Conservation (phyloP, 768 basidiomycete species). For the Agaricus sinodeliciosus region DNA sequence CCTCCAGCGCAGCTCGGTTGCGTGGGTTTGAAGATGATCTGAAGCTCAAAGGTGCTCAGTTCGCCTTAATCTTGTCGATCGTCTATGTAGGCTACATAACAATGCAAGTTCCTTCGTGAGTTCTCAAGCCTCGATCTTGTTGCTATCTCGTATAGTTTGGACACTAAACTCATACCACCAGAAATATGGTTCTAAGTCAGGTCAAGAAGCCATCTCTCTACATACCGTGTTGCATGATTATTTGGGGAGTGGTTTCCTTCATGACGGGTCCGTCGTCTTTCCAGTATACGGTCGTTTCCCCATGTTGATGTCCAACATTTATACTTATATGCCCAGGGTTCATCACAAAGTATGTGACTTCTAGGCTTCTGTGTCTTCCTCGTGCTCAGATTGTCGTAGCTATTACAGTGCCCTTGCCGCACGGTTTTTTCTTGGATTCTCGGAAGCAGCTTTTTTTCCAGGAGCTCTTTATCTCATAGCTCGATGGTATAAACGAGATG, state of each 20-base stretch:
- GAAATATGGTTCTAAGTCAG: conserved; percentile 64
- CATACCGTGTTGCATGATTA: conserved; percentile 52
- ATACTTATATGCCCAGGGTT: conserved; percentile 28
- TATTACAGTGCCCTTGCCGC: conserved; percentile 60
- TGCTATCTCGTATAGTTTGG: background rate
- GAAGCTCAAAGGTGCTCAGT: conserved; percentile 47
- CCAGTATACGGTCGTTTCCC: background rate
- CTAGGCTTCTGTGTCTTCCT: background rate
- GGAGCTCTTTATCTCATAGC: conserved; percentile 59
- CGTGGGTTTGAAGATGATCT: conserved; percentile 62
- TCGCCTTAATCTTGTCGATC: conserved; percentile 52
- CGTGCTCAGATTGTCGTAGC: conserved; percentile 21
- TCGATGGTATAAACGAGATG: conserved; percentile 68
- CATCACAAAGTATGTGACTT: conserved; percentile 27
- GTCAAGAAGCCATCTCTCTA: conserved; percentile 60
- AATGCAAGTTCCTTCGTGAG: conserved; percentile 68
- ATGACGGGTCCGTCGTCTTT: conserved; percentile 33
- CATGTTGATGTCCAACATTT: background rate
- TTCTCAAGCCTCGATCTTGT: background rate
- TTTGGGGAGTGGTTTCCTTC: conserved; percentile 57
- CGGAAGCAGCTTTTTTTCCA: conserved; percentile 66
- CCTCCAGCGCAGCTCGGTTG: conserved; percentile 51
- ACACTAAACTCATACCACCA: conserved; percentile 16
- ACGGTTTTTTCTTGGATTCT: conserved; percentile 72
- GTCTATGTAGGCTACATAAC: conserved; percentile 63